Evolutionary conservation across 495 filamentous ascomycete species (phyloP), one percentile per base, ranked within the genome.

Genomic region (Peziza echinospora): DNA sequence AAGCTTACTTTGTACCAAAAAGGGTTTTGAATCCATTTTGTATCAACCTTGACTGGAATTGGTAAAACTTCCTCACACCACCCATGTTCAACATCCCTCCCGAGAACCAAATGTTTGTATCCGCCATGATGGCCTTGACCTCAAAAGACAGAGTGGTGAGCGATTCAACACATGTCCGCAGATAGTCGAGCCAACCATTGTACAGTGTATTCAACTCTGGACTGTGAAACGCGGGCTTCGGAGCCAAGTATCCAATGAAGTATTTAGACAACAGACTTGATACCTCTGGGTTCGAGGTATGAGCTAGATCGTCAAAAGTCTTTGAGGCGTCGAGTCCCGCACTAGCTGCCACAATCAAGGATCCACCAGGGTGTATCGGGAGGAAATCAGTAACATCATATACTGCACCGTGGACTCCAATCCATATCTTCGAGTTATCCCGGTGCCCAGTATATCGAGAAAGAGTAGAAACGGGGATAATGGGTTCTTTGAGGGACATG

Each of bases 331-430:
- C 68, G 6, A 69, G 60, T 28, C 68, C 67, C 9, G 68, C 67
- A 47, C 68, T 70, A n/a, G 64, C 66, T 47, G 67, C 66, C 48
- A 71, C 60, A 49, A 71, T 71, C 19, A 68, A 52, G 0, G 63
- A 69, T 21, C 67, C 67, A 21, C 66, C 67, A 21, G 66, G 67
- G 22, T 71, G 66, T 60, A 69, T 68, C 0, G 64, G 64, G 39
- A 57, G 52, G 47, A 71, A 70, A 44, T 71, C 67, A 0, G 67
- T 71, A 2, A 71, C 61, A 42, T 71, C 65, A 52, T 70, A 70
- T 13, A 64, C 66, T 28, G 58, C 62, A 34, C 66, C 67, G 45
- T 71, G 67, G 5, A 71, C 67, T 21, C 63, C 64, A 39, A 70
- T 71, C 68, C 66, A 71, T 57, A 67, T 69, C 21, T 66, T 63